These are phyloP conservation scores for Detonula confervacea DNA, from an alignment of 352 stramenopile species.

Conservation along the genomic window DNA sequence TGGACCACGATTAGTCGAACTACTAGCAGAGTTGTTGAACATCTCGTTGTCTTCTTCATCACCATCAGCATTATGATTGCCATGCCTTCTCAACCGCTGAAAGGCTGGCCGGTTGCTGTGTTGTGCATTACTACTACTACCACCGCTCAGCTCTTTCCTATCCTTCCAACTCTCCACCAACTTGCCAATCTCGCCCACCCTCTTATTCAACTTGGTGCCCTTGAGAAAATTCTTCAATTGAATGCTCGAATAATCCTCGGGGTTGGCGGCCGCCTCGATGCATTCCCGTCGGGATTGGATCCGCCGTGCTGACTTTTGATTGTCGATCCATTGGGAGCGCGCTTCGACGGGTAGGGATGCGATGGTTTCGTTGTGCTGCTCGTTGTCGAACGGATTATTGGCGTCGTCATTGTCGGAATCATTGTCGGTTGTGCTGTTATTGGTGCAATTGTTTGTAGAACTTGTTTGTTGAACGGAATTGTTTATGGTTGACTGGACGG, in stretches of 20 bases:
- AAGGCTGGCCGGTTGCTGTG: constrained; percentile 1
- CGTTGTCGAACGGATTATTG: background rate
- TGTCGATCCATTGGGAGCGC: constrained; percentile 93
- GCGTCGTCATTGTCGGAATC: constrained; percentile 12
- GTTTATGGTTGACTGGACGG: constrained; percentile 49
- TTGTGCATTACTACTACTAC: constrained; percentile 8
- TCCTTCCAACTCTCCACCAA: constrained; percentile 15
- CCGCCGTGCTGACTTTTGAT: constrained; percentile 88
- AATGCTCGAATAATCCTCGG: constrained; percentile 92
- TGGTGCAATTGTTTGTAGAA: constrained; percentile 17
- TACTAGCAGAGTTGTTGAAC: background rate
- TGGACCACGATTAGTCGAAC: background rate
- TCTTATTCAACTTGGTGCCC: constrained; percentile 90
- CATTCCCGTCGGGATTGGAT: constrained; percentile 93
- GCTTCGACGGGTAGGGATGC: constrained; percentile 89
- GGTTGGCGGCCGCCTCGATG: constrained; percentile 93
- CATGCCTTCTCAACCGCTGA: constrained; percentile 22
- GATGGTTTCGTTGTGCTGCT: constrained; percentile 80
- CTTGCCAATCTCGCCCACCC: constrained; percentile 73
- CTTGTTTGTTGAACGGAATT: constrained; percentile 26
- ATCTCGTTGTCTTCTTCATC: constrained; percentile 32
- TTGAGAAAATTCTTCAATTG: constrained; percentile 96
- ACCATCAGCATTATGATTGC: constrained; percentile 3
- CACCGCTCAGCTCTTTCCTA: constrained; percentile 21
- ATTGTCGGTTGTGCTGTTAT: constrained; percentile 38